Evolutionary conservation across 495 filamentous ascomycete species (phyloP).

Genomic region (Xylaria flabelliformis): DNA sequence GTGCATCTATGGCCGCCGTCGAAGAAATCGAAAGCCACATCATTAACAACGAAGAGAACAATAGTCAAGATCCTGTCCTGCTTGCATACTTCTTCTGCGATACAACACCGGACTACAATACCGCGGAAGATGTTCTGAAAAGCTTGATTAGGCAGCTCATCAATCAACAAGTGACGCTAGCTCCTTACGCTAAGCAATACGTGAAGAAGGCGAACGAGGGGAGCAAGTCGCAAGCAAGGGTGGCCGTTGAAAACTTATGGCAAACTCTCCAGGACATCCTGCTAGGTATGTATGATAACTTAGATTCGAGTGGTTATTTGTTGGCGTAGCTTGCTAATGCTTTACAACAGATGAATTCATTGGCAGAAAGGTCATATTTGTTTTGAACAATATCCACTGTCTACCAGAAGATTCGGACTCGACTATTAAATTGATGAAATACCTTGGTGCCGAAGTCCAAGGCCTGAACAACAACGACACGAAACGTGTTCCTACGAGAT

Average conservation of each 20-base stretch:
- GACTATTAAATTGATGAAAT: conserved; percentile 45
- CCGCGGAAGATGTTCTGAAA: conserved; percentile 49
- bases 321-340: not conserved
- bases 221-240: conserved; percentile 27
- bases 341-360: conserved; percentile 38
- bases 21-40: conserved; percentile 39
- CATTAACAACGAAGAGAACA: conserved; percentile 28
- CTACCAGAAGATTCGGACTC: conserved; percentile 46
- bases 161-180: conserved; percentile 42
- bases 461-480: conserved; percentile 27
- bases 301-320: not conserved
- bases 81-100: conserved; percentile 52
- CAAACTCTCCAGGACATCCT: conserved; percentile 45
- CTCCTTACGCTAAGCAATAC: conserved; percentile 45
- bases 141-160: conserved; percentile 46
- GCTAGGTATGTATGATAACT: not conserved
- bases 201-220: conserved; percentile 35
- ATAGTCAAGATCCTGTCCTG: conserved; percentile 34
- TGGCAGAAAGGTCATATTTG: conserved; percentile 44
- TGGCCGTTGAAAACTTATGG: conserved; percentile 47
- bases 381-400: conserved; percentile 47
- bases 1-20: conserved; percentile 41
- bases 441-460: conserved; percentile 35
- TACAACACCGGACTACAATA: conserved; percentile 36
- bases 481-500: conserved; percentile 35